Conservation (phyloP, 768 basidiomycete genomes). For the Gloeophyllum trabeum region DNA sequence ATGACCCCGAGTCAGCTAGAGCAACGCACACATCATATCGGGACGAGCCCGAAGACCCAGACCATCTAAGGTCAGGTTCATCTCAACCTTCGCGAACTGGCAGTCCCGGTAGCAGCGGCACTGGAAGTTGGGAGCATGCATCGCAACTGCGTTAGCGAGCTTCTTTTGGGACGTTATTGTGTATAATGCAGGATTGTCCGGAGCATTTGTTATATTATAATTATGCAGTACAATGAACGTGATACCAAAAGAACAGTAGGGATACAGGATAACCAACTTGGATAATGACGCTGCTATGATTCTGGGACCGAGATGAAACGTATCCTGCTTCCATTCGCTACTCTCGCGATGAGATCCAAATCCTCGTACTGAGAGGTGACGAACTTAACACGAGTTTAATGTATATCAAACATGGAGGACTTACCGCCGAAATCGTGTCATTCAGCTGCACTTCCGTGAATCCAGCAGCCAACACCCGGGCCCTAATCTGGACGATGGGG, state of each 20-base stretch:
- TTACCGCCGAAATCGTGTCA: constrained; percentile 72
- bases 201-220: constrained; percentile 1
- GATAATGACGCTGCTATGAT: too few relatives aligned
- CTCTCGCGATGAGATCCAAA: constrained; percentile 67
- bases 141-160: constrained; percentile 22
- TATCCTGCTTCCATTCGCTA: constrained; percentile 77
- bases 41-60: constrained; percentile 39
- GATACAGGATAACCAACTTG: too few relatives aligned
- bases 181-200: not conserved
- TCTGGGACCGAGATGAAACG: constrained; percentile 53
- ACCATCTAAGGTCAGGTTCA: constrained; percentile 7
- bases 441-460: constrained; percentile 88
- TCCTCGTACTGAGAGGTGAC: constrained; percentile 64
- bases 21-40: constrained; percentile 22
- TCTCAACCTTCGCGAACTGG: constrained; percentile 21
- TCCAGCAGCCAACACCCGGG: constrained; percentile 74
- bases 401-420: constrained; percentile 13
- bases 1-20: constrained; percentile 32
- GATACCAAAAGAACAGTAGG: too few relatives aligned
- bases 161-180: constrained; percentile 1
- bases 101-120: constrained; percentile 33
- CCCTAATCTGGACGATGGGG: constrained; percentile 79
- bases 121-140: constrained; percentile 70
- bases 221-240: too few relatives aligned
- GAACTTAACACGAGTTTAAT: constrained; percentile 3